Evolutionary conservation across 2,329 filamentous ascomycete species (phyloP).

Genomic region (Uncinocarpus reesii): DNA sequence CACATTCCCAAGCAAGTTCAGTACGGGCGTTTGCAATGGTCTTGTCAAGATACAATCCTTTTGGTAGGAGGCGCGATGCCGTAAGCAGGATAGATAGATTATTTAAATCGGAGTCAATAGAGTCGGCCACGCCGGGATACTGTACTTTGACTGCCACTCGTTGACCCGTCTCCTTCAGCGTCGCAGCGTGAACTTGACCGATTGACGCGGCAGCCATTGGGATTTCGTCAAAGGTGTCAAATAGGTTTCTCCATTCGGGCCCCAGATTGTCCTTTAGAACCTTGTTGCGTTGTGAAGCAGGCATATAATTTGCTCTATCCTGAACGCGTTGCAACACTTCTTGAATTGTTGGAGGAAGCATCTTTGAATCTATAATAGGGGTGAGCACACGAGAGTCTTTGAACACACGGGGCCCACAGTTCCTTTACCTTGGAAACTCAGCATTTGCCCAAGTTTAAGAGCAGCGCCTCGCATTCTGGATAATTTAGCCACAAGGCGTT

Average conservation of each 20-base stretch:
- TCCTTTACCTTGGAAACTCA: slow-evolving; percentile 69
- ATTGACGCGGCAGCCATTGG: slow-evolving; percentile 95
- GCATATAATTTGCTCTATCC: slow-evolving; percentile 97
- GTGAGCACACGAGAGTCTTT: neutral
- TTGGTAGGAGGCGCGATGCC: slow-evolving; percentile 79
- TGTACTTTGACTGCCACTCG: slow-evolving; percentile 92
- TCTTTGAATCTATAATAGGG: slow-evolving; percentile 60
- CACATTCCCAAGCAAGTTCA: slow-evolving; percentile 93
- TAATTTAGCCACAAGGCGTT: slow-evolving; percentile 80
- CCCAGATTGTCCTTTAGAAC: slow-evolving; percentile 74
- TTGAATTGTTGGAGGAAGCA: slow-evolving; percentile 78
- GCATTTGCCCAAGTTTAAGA: slow-evolving; percentile 94
- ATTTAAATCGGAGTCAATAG: slow-evolving; percentile 91
- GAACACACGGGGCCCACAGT: too few species aligned
- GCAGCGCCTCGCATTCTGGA: slow-evolving; percentile 95
- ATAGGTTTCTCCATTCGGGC: slow-evolving; percentile 71
- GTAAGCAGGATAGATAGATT: slow-evolving; percentile 86
- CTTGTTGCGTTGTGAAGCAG: slow-evolving; percentile 76
- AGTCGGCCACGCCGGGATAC: slow-evolving; percentile 90
- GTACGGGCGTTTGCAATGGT: slow-evolving; percentile 90
- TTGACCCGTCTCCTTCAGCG: slow-evolving; percentile 61
- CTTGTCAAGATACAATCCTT: slow-evolving; percentile 87
- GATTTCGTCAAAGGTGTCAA: slow-evolving; percentile 73
- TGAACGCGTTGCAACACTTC: slow-evolving; percentile 88
- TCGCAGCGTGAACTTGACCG: slow-evolving; percentile 84